phyloP scores from a whole-genome alignment of 257 asterid genomes.

The Primulina eburnea region DNA sequence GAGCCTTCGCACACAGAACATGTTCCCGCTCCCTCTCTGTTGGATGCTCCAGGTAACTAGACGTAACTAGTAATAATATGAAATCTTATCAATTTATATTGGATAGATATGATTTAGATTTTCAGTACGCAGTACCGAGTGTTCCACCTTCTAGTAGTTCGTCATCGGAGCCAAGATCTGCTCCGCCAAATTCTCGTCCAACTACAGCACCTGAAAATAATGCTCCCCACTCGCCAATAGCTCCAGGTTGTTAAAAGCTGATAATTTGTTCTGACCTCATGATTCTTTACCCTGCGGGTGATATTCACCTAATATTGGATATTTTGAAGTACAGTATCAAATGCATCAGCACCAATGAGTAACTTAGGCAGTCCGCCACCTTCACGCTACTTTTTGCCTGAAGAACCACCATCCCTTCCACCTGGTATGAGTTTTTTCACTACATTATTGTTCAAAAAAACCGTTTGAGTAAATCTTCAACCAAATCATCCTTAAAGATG shows the following conservation, averaged over 20 bases:
- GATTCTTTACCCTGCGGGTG: neutral
- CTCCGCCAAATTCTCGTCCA: slow-evolving; percentile 44
- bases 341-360: slow-evolving; percentile 34
- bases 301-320: slow-evolving; percentile 14
- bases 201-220: slow-evolving; percentile 37
- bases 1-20: slow-evolving; percentile 25
- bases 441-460: slow-evolving; percentile 16
- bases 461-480: slow-evolving; percentile 19
- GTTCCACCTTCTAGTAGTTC: slow-evolving; percentile 44
- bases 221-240: slow-evolving; percentile 32
- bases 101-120: slow-evolving; percentile 32
- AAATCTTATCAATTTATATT: slow-evolving; percentile 17
- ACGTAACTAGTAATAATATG: slow-evolving; percentile 34
- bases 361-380: slow-evolving; percentile 37
- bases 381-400: slow-evolving; percentile 27
- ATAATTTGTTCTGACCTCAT: slow-evolving; percentile 12
- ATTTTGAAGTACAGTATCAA: slow-evolving; percentile 30
- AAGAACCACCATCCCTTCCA: slow-evolving; percentile 42
- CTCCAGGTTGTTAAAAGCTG: slow-evolving; percentile 45
- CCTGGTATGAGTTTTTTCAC: slow-evolving; percentile 37
- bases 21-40: slow-evolving; percentile 45
- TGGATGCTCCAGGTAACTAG: slow-evolving; percentile 56
- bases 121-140: slow-evolving; percentile 45
- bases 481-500: slow-evolving; percentile 15
- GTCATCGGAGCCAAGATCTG: slow-evolving; percentile 33